A percentile compares a stretch with the other conserved stretches of the same genome.
These are phyloP conservation scores for Fonsecaea monophora DNA, from an alignment of 2,329 filamentous ascomycete species.

Conservation along the genomic window DNA sequence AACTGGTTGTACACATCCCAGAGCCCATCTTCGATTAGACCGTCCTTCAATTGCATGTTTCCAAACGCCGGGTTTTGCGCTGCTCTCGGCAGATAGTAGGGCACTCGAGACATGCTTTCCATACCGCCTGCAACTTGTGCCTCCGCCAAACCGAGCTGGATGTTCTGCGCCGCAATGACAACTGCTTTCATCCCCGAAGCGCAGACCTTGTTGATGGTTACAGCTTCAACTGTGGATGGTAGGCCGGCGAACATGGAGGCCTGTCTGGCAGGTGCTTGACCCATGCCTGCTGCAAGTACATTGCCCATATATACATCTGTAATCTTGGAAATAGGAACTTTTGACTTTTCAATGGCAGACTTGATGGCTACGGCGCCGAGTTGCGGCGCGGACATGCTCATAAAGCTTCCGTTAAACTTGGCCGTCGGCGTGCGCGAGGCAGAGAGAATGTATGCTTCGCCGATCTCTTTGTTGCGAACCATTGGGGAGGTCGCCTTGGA, in stretches of 20 bases:
- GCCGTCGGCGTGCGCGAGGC: conserved; percentile 87
- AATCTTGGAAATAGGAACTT: conserved; percentile 79
- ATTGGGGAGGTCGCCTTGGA: conserved; percentile 47
- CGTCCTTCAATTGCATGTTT: conserved; percentile 85
- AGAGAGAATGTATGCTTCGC: conserved; percentile 92
- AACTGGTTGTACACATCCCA: conserved; percentile 97
- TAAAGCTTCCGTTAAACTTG: conserved; percentile 92
- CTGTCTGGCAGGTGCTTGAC: conserved; percentile 91
- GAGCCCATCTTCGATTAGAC: conserved; percentile 89
- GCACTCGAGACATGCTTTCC: conserved; percentile 96
- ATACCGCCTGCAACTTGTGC: conserved; percentile 93
- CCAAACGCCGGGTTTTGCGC: conserved; percentile 84
- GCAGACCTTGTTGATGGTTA: conserved; percentile 98
- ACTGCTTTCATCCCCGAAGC: conserved; percentile 94
- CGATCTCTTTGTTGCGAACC: conserved; percentile 68
- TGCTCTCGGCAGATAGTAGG: conserved; percentile 86
- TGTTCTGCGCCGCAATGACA: conserved; percentile 87
- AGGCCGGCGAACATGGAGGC: conserved; percentile 88
- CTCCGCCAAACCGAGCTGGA: conserved; percentile 87
- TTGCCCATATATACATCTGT: conserved; percentile 98
- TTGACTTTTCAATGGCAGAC: conserved; percentile 84
- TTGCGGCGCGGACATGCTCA: conserved; percentile 80
- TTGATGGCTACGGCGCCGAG: conserved; percentile 92
- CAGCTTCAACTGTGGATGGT: conserved; percentile 78
- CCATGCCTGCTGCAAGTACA: conserved; percentile 81